A percentile compares a stretch with the other conserved stretches of the same genome.
Evolutionary conservation across 1,284 basidiomycete genomes (phyloP).

Genomic region (Heliocybe sulcata): DNA sequence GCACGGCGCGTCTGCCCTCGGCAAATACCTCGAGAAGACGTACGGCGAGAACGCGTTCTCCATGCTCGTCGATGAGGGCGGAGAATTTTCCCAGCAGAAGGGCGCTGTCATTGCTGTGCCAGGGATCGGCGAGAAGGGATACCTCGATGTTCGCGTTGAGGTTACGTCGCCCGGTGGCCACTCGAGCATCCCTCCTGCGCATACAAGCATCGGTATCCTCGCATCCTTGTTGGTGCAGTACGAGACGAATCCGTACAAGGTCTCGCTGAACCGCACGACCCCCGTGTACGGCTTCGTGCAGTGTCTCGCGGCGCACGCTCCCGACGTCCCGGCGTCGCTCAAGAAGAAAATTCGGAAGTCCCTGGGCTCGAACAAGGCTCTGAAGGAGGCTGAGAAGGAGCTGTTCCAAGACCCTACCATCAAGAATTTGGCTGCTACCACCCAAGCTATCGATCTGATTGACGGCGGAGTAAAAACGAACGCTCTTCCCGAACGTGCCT

Average conservation of each 20-base stretch:
- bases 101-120: conserved; percentile 39
- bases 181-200: conserved; percentile 52
- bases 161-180: conserved; percentile 63
- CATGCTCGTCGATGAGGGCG: conserved; percentile 47
- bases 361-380: conserved; percentile 30
- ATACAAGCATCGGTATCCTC: conserved; percentile 54
- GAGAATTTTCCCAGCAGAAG: conserved; percentile 24
- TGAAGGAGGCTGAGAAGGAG: conserved; percentile 31
- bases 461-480: conserved; percentile 40
- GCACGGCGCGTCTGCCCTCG: conserved; percentile 42
- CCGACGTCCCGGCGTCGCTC: conserved; percentile 30
- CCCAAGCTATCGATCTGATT: conserved; percentile 36
- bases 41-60: conserved; percentile 49
- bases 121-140: conserved; percentile 60
- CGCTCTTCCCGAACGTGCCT: conserved; percentile 31
- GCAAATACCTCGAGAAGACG: conserved; percentile 34
- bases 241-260: conserved; percentile 38
- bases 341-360: conserved; percentile 29
- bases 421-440: conserved; percentile 16
- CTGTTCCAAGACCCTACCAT: conserved; percentile 23
- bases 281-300: conserved; percentile 35
- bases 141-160: conserved; percentile 45
- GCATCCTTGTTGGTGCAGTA: conserved; percentile 40
- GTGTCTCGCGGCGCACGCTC: conserved; percentile 38
- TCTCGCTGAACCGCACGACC: conserved; percentile 31